phyloP scores from a whole-genome alignment of 768 basidiomycete species.

The Phallus indusiatus region DNA sequence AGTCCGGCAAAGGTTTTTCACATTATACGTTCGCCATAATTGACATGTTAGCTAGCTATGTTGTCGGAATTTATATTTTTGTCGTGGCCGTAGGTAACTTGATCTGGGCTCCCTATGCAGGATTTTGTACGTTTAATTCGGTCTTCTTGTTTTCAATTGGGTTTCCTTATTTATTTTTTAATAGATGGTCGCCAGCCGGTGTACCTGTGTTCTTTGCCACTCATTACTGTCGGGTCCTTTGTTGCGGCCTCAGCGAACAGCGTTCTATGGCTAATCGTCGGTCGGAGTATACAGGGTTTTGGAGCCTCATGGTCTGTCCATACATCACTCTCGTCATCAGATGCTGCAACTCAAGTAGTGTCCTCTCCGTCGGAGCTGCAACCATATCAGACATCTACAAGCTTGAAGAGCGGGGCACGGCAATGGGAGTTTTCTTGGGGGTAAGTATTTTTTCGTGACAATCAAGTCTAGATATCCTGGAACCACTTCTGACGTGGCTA shows the following conservation, averaged over 20 bases:
- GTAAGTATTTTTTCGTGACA: not conserved
- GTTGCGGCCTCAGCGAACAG: conserved; percentile 43
- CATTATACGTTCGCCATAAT: not conserved
- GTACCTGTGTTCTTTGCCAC: conserved; percentile 50
- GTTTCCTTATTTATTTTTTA: not conserved
- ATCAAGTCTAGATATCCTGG: not conserved
- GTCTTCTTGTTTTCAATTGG: not conserved
- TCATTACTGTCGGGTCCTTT: conserved; percentile 47
- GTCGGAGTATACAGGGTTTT: conserved; percentile 56
- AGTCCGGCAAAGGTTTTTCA: conserved; percentile 25
- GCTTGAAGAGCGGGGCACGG: conserved; percentile 14
- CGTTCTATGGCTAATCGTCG: conserved; percentile 43
- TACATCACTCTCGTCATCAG: not conserved
- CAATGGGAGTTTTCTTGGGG: conserved; percentile 48
- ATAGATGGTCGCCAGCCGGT: conserved; percentile 58
- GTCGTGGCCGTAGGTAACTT: conserved; percentile 36
- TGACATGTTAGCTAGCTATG: not conserved
- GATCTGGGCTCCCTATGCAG: conserved; percentile 41
- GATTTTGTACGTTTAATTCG: conserved; percentile 32
- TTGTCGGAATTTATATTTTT: conserved; percentile 12
- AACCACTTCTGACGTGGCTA: not conserved
- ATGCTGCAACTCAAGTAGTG: not conserved
- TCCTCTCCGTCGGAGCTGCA: conserved; percentile 35
- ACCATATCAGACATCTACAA: conserved; percentile 25
- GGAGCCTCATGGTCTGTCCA: conserved; percentile 33